Base-by-base conservation (phyloP, 2,329 filamentous ascomycete species). In the Colletotrichum coccodes region DNA sequence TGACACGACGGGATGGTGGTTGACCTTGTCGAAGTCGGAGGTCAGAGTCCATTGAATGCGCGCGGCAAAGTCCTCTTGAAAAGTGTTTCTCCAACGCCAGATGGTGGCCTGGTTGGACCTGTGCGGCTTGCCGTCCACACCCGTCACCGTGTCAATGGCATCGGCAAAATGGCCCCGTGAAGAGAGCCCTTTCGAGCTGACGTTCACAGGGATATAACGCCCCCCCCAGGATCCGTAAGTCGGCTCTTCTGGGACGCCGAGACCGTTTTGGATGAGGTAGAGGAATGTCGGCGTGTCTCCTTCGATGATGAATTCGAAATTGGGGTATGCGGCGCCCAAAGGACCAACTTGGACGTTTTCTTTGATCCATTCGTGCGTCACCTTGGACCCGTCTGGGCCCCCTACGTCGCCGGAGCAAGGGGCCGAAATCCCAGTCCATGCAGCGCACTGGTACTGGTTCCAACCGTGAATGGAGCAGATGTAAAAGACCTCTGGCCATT, bases 401-500 rank as follows among this genome's bases (percentile, higher is more conserved):
- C 85, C 85, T 3, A 82, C 81, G 47, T 81, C 75, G 60, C 86
- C 83, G 21, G 40, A n/a, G 60, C 86, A 83, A 23, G 40, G 53
- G 16, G 59, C 68, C 26, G 76, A 85, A 44, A 90, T 90, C 1
- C 87, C 87, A 1, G 79, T 82, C 87, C 88, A 90, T 0, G 87
- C 77, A 0, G 87, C 87, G 59, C 83, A 72, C 2, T 80, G 81
- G 69, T 90, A 90, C 54, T 85, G 79, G 71, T 86, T 86, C 82
- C 84, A 90, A 7, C 82, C 86, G 72, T 90, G 88, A 1, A 89
- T 75, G 0, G 84, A 87, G 16, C 78, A 79, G 61, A 90, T 87
- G 75, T 88, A 89, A 71, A 87, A 85, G 7, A 90, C 73, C 30
- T 86, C 82, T 0, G 88, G 86, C 68, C 84, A 89, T 3, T 80